Conservation (phyloP, 2,329 filamentous ascomycete genomes). For the Parastagonospora avenae region DNA sequence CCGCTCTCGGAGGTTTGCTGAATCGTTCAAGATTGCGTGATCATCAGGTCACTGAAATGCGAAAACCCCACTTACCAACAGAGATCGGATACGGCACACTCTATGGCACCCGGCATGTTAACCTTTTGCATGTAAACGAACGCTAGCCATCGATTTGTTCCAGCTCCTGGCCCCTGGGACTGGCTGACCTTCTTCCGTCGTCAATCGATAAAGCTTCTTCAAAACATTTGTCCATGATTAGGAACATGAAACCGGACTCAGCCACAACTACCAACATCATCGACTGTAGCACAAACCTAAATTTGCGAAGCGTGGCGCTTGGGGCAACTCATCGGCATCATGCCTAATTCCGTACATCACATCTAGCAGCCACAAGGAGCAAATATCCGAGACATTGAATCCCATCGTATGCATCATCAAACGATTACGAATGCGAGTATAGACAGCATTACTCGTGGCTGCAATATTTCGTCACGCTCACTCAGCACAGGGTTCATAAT, state of each 20-base stretch:
- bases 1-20: neutral
- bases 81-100: slow-evolving; percentile 4
- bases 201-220: slow-evolving; percentile 40
- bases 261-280: slow-evolving; percentile 12
- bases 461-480: neutral
- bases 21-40: neutral
- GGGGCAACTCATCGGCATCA: neutral
- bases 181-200: slow-evolving; percentile 11
- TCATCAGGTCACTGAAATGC: slow-evolving; percentile 3
- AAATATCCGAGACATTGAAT: too few species aligned
- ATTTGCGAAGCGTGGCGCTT: neutral
- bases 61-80: slow-evolving; percentile 3
- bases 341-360: neutral
- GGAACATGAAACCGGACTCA: slow-evolving; percentile 24
- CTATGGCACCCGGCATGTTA: too few species aligned
- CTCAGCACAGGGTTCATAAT: neutral
- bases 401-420: neutral
- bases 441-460: neutral
- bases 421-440: neutral
- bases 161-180: slow-evolving; percentile 20
- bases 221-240: slow-evolving; percentile 16
- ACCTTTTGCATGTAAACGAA: too few species aligned
- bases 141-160: slow-evolving; percentile 12
- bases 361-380: neutral
- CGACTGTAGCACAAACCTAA: slow-evolving; percentile 11